Evolutionary conservation across 192 early-diverging fungal genomes (phyloP), one percentile per base, ranked within the genome.

Genomic region (Linnemannia schmuckeri): DNA sequence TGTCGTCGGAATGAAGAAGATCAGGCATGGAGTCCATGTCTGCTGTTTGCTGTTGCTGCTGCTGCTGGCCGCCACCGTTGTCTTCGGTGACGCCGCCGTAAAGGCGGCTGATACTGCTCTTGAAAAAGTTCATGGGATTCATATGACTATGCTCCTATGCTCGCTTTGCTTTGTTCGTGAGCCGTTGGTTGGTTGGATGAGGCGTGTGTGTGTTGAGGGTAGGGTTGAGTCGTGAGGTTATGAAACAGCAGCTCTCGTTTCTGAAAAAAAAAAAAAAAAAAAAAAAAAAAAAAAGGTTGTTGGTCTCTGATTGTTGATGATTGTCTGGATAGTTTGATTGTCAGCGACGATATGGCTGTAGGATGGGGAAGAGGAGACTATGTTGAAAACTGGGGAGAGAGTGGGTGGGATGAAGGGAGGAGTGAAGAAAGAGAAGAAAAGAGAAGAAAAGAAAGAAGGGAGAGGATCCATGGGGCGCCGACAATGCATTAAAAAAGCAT

Each of bases 11-110:
- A 63, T 77, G 75, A 6, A 70, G 27, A 74, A 86, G 84, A 20
- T 55, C 47, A 41, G 84, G 84, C 57, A 76, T 42, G 13, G 84
- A 69, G 70, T 86, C 63, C 83, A 85, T 85, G 73, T 76, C 46
- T 18, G 76, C 55, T 15, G 79, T 72, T 9, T 66, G 41, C 0
- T 52, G 57, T 2, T 63, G 61, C 12, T 30, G 61, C 10, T 33
- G 30, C 37, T 37, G 37, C 3, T 3, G 37, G 37, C 37, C 37
- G n/a, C 10, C 6, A 0, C 24, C 2, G 30, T 30, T 35, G 55
- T 66, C 12, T 10, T 33, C 2, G 61, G 61, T 13, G 12, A 30
- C 30, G 9, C 27, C n/a, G 57, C 57, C 61, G 61, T 35, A 66
- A 1, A 66, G 1, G 12, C n/a, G n/a, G 27, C 30, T 33, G n/a